These are phyloP conservation scores for Castanospermum australe DNA, from an alignment of 306 rosid genomes.

Conservation along the genomic window DNA sequence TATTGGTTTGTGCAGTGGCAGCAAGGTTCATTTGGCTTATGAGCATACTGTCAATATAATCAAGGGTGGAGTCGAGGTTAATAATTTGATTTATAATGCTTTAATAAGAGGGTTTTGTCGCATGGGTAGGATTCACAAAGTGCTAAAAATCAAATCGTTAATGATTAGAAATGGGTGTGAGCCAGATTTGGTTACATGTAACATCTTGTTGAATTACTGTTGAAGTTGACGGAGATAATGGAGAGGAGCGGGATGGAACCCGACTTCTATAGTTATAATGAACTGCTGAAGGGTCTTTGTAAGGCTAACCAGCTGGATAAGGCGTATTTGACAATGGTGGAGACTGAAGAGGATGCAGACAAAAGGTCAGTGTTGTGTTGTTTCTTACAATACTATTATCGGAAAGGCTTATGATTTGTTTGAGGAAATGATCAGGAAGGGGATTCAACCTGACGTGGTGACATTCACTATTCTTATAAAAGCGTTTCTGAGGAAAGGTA, in stretches of 20 bases:
- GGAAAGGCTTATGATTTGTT: constrained; percentile 70
- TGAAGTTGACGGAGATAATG: constrained; percentile 65
- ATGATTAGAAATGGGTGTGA: constrained; percentile 68
- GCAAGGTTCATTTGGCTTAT: constrained; percentile 86
- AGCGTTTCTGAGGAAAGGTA: constrained; percentile 72
- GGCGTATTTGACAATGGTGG: constrained; percentile 72
- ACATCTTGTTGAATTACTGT: constrained; percentile 74
- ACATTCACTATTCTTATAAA: constrained; percentile 75
- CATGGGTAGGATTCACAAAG: constrained; percentile 68
- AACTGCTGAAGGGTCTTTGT: constrained; percentile 74
- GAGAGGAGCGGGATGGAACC: constrained; percentile 71
- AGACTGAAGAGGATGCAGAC: constrained; percentile 64
- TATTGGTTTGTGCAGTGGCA: constrained; percentile 72
- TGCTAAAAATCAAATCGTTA: constrained; percentile 59
- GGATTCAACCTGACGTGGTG: constrained; percentile 68
- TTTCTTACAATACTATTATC: constrained; percentile 80
- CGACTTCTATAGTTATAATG: constrained; percentile 77
- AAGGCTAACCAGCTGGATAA: constrained; percentile 57
- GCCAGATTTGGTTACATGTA: constrained; percentile 86
- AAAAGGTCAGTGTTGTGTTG: constrained; percentile 65
- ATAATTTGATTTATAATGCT: constrained; percentile 60
- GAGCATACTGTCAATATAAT: constrained; percentile 64
- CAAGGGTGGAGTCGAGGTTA: constrained; percentile 55
- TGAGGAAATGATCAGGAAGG: constrained; percentile 76
- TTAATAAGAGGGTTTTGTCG: constrained; percentile 78